phyloP scores from a whole-genome alignment of 2,329 filamentous ascomycete genomes.

The Fusarium sp. region DNA sequence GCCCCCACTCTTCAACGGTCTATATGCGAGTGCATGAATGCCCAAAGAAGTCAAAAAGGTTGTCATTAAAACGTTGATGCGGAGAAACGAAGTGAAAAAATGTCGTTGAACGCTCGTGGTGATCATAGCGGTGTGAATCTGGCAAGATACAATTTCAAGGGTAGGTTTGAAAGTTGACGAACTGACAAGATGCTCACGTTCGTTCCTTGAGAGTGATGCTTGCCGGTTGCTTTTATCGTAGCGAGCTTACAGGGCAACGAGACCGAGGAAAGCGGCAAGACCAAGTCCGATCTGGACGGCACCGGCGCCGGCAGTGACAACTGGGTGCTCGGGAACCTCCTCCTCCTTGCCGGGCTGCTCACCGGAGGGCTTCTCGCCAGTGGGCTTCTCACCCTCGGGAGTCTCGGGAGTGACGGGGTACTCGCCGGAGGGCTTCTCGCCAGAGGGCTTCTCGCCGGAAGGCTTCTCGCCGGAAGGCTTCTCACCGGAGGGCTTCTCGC shows the following conservation, averaged over 20 bases:
- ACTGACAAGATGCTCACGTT: constrained; percentile 12
- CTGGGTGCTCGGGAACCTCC: constrained; percentile 37
- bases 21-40: constrained; percentile 30
- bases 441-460: background rate
- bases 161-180: background rate
- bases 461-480: background rate
- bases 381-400: constrained; percentile 4
- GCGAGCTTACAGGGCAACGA: constrained; percentile 48
- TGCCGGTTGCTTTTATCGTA: background rate
- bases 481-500: background rate
- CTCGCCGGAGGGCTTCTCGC: background rate
- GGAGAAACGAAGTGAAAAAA: constrained; percentile 31
- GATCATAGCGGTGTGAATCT: constrained; percentile 16
- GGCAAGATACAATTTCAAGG: background rate
- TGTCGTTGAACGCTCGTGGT: constrained; percentile 31
- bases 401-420: background rate
- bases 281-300: constrained; percentile 49
- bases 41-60: constrained; percentile 20
- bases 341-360: constrained; percentile 13
- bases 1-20: constrained; percentile 10
- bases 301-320: constrained; percentile 45
- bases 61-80: constrained; percentile 39
- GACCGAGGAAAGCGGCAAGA: constrained; percentile 42
- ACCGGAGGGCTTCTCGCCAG: background rate
- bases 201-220: background rate